Evolutionary conservation across 2,329 filamentous ascomycete species (phyloP).

Genomic region (Monosporascus sp.): DNA sequence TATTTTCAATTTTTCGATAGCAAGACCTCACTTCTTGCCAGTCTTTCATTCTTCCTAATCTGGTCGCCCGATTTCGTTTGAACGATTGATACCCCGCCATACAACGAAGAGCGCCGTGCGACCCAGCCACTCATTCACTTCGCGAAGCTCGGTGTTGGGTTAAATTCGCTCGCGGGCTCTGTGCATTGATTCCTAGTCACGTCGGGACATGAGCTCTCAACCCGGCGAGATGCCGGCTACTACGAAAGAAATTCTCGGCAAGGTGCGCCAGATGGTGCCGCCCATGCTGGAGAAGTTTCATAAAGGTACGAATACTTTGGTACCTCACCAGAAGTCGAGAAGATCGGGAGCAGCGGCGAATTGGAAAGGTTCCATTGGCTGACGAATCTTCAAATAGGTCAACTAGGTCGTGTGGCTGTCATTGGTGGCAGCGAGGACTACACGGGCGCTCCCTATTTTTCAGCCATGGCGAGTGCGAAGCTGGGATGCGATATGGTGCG

Average conservation of each 20-base stretch:
- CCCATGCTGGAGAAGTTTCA: conserved; percentile 95
- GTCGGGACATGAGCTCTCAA: conserved; percentile 18
- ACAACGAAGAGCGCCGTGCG: too few relatives aligned
- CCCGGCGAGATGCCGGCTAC: conserved; percentile 54
- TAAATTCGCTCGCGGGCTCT: too few relatives aligned
- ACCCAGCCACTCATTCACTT: too few relatives aligned
- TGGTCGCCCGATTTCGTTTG: too few relatives aligned
- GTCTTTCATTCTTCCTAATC: too few relatives aligned
- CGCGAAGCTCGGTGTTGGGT: too few relatives aligned
- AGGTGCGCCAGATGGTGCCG: conserved; percentile 84
- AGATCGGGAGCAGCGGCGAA: not conserved
- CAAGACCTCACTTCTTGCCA: too few relatives aligned
- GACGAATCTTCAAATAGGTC: conserved; percentile 51
- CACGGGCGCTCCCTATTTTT: conserved; percentile 96
- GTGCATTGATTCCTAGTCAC: not conserved
- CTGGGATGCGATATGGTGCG: conserved; percentile 84
- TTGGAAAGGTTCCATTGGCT: not conserved
- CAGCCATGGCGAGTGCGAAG: conserved; percentile 89
- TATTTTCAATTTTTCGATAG: too few relatives aligned
- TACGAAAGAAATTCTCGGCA: conserved; percentile 70
- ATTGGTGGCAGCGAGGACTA: conserved; percentile 96
- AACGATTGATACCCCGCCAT: too few relatives aligned
- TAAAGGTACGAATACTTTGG: conserved; percentile 60
- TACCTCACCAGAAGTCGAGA: not conserved
- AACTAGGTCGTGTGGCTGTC: conserved; percentile 85